Percentiles rank a stretch among this genome's conserved stretches.
phyloP scores from a whole-genome alignment of 139 green algal species.

The Asterochloris sp. region DNA sequence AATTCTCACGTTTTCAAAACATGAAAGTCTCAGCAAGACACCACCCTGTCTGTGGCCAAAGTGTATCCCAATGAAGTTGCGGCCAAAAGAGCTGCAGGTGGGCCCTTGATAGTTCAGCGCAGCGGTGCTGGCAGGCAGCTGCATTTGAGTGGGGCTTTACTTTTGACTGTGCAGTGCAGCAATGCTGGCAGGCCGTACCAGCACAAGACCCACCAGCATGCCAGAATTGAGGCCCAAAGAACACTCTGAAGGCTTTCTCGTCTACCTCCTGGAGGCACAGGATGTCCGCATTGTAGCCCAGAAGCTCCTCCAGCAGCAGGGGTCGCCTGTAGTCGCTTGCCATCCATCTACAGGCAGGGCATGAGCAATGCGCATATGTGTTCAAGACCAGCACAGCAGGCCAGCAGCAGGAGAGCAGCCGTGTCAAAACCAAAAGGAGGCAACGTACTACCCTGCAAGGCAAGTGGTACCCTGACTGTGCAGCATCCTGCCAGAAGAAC shows the following conservation, averaged over 20 bases:
- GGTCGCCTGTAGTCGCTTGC: constrained; percentile 73
- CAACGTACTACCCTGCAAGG: background rate
- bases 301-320: constrained; percentile 77
- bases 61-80: too few species aligned
- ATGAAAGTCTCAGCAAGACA: background rate
- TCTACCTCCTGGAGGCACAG: constrained; percentile 84
- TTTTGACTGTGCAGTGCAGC: too few species aligned
- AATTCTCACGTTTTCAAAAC: too few species aligned
- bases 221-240: constrained; percentile 52
- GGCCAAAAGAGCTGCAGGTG: too few species aligned
- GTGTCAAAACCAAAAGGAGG: too few species aligned
- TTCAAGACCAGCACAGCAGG: background rate
- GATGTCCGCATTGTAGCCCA: constrained; percentile 67
- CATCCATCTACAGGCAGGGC: constrained; percentile 43
- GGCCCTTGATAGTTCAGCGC: too few species aligned
- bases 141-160: too few species aligned
- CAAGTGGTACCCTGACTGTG: background rate
- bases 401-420: background rate
- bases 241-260: constrained; percentile 59
- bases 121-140: too few species aligned
- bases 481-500: background rate
- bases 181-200: too few species aligned
- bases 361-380: background rate
- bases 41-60: too few species aligned
- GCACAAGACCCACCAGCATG: constrained; percentile 1